A percentile compares a stretch with the other conserved stretches of the same genome.
phyloP scores from a whole-genome alignment of 257 asterid genomes.

The Capsicum baccatum region DNA sequence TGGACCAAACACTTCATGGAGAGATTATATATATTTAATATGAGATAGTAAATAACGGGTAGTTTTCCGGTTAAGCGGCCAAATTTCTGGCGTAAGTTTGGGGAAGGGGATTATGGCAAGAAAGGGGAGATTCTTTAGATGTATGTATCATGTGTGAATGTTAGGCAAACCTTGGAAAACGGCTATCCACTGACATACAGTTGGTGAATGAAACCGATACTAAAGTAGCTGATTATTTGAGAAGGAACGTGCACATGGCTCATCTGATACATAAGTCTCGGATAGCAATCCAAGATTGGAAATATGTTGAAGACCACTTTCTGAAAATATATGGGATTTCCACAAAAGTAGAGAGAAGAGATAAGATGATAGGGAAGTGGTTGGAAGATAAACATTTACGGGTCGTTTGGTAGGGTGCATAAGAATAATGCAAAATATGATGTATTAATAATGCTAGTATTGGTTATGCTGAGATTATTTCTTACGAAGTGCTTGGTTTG shows the following conservation, averaged over 20 bases:
- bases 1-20: slow-evolving; percentile 25
- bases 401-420: too few relatives aligned
- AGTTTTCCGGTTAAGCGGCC: not conserved
- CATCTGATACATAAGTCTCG: not conserved
- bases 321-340: not conserved
- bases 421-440: too few relatives aligned
- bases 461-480: too few relatives aligned
- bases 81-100: slow-evolving; percentile 1
- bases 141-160: not conserved
- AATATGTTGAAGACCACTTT: not conserved
- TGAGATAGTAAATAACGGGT: not conserved
- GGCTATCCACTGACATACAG: not conserved
- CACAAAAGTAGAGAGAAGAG: not conserved
- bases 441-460: too few relatives aligned
- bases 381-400: not conserved
- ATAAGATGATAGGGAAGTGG: not conserved
- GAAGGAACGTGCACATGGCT: not conserved
- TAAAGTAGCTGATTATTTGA: not conserved
- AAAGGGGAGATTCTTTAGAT: not conserved
- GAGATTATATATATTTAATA: not conserved
- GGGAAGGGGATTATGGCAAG: slow-evolving; percentile 2
- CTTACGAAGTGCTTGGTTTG: too few relatives aligned
- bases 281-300: not conserved
- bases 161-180: not conserved
- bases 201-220: not conserved